Evolutionary conservation across 139 green algal genomes (phyloP).

Genomic region (Auxenochlorella pyrenoidosa): DNA sequence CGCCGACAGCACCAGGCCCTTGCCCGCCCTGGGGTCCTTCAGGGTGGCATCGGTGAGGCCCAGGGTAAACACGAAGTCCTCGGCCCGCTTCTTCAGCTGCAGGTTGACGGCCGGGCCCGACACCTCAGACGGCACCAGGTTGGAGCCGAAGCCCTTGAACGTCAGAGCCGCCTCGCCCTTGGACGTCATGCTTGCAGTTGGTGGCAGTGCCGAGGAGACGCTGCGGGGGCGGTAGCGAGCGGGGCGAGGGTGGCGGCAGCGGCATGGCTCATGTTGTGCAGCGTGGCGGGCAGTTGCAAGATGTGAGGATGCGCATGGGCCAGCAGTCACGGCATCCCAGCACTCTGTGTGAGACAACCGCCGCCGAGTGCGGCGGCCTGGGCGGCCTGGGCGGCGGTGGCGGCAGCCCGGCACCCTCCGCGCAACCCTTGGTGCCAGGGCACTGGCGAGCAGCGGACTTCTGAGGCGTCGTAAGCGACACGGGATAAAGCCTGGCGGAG

Average conservation of each 20-base stretch:
- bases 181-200: slow-evolving; percentile 29
- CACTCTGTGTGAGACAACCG: too few species aligned
- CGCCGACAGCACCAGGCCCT: slow-evolving; percentile 13
- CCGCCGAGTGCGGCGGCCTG: too few species aligned
- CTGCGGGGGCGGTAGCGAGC: not conserved
- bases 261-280: too few species aligned
- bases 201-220: not conserved
- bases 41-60: slow-evolving; percentile 36
- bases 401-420: too few species aligned
- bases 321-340: too few species aligned
- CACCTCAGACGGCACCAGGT: not conserved
- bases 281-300: too few species aligned
- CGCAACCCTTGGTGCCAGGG: too few species aligned
- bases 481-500: too few species aligned
- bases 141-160: slow-evolving; percentile 12
- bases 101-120: not conserved
- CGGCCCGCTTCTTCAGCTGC: slow-evolving; percentile 36
- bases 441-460: too few species aligned
- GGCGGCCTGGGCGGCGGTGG: too few species aligned
- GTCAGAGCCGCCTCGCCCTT: slow-evolving; percentile 11
- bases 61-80: slow-evolving; percentile 28
- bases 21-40: slow-evolving; percentile 10
- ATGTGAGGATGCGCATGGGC: too few species aligned
- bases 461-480: too few species aligned
- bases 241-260: not conserved